phyloP scores from a whole-genome alignment of 805 yeast species.

The Candida patagonica region DNA sequence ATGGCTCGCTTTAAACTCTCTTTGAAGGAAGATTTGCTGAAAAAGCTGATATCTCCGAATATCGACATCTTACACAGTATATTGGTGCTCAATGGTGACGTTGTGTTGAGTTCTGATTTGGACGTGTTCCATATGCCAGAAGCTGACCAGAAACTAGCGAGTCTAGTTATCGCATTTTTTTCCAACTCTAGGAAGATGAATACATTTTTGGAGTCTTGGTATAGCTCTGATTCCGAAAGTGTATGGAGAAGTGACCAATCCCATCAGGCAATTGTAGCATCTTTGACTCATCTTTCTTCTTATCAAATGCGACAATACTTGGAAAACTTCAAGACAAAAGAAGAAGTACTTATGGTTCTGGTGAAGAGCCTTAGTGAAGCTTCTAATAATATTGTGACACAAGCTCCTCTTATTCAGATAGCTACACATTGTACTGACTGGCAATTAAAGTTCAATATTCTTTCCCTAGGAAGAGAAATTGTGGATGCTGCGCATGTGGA shows the following conservation, averaged over 20 bases:
- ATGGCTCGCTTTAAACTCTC: background rate
- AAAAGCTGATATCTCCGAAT: background rate
- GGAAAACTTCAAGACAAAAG: background rate
- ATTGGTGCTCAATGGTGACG: background rate
- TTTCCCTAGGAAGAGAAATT: conserved; percentile 7
- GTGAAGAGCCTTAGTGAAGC: background rate
- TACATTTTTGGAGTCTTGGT: background rate
- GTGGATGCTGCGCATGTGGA: background rate
- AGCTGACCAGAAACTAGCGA: background rate
- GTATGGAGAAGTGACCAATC: background rate
- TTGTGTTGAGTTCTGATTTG: background rate
- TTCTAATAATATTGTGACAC: background rate
- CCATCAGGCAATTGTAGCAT: background rate
- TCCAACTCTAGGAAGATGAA: background rate
- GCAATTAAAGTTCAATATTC: conserved; percentile 9
- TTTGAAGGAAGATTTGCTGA: background rate
- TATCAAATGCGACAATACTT: background rate
- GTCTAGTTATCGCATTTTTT: background rate
- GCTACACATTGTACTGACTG: conserved; percentile 1
- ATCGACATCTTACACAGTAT: background rate
- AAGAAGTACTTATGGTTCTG: background rate
- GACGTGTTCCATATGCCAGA: background rate
- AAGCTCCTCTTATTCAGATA: background rate
- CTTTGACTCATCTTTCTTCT: background rate
- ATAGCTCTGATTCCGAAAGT: too few relatives aligned